Percentiles rank a stretch among this genome's conserved stretches.
phyloP scores from a whole-genome alignment of 345 rosid species.

The Murraya paniculata region DNA sequence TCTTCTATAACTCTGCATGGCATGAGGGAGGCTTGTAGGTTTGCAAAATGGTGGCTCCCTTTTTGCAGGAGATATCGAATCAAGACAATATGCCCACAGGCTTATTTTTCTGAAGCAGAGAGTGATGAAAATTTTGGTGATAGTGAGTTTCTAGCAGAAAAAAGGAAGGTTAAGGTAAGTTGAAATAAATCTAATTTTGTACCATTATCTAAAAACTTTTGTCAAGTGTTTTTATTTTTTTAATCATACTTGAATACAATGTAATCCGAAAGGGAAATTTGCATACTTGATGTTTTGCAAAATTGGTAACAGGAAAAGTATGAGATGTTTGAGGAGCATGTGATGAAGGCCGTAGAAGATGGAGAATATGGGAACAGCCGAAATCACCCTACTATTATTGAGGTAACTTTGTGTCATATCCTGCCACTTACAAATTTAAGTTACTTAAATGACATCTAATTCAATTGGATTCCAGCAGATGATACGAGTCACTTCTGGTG shows the following conservation, averaged over 20 bases:
- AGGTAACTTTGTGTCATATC: constrained; percentile 13
- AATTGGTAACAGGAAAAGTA: constrained; percentile 10
- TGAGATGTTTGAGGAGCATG: constrained; percentile 21
- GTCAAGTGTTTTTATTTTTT: not conserved
- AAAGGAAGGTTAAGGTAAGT: constrained; percentile 21
- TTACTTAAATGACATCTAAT: not conserved
- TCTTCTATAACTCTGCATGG: constrained; percentile 35
- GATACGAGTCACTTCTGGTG: not conserved
- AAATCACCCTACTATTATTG: constrained; percentile 29
- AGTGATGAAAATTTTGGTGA: not conserved
- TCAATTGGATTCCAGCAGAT: not conserved
- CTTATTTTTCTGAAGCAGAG: constrained; percentile 23
- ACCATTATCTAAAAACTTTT: not conserved
- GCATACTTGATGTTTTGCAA: not conserved
- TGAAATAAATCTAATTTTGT: not conserved
- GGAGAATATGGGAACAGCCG: not conserved
- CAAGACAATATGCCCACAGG: not conserved
- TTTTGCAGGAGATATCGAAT: constrained; percentile 33
- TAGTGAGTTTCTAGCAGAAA: constrained; percentile 16
- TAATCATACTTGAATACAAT: not conserved
- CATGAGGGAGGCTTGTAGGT: constrained; percentile 34
- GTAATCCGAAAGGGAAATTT: not conserved
- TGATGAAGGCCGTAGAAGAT: constrained; percentile 14
- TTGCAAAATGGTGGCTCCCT: constrained; percentile 50
- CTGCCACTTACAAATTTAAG: not conserved